Percentiles rank a stretch among this genome's conserved stretches.
Evolutionary conservation across 1,284 basidiomycete genomes (phyloP).

Genomic region (Apiotrichum gracile): DNA sequence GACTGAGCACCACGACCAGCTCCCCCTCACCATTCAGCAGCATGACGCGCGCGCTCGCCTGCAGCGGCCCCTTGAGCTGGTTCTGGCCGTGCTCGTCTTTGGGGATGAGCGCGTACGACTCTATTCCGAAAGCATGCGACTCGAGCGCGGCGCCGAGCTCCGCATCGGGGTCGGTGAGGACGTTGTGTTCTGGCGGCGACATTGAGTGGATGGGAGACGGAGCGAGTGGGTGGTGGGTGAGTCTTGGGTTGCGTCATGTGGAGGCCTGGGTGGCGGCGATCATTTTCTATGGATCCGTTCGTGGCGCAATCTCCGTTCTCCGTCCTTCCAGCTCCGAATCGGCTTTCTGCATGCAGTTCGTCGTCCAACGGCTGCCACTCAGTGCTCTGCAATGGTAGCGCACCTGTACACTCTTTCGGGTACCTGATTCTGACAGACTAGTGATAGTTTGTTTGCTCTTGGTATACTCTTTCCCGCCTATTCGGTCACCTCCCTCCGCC

Average conservation of each 20-base stretch:
- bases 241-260: background rate
- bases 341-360: no score
- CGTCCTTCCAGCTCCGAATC: no score
- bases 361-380: no score
- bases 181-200: slow-evolving; percentile 20
- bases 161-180: slow-evolving; percentile 34
- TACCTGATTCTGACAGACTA: no score
- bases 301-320: no score
- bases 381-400: no score
- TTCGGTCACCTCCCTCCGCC: no score
- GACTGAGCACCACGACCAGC: slow-evolving; percentile 23
- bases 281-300: no score
- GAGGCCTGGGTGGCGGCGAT: background rate
- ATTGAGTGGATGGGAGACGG: background rate
- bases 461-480: no score
- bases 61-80: background rate
- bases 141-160: slow-evolving; percentile 30
- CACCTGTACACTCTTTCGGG: no score
- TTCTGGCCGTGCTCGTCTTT: slow-evolving; percentile 5
- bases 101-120: slow-evolving; percentile 9
- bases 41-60: slow-evolving; percentile 14
- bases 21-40: slow-evolving; percentile 21
- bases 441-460: no score
- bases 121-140: slow-evolving; percentile 31
- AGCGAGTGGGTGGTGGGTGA: background rate